Percentiles rank a stretch among this genome's conserved stretches.
These are phyloP conservation scores for Physcomitrium patens DNA, from an alignment of 225 moss, liverwort and hornwort genomes.

Conservation along the genomic window DNA sequence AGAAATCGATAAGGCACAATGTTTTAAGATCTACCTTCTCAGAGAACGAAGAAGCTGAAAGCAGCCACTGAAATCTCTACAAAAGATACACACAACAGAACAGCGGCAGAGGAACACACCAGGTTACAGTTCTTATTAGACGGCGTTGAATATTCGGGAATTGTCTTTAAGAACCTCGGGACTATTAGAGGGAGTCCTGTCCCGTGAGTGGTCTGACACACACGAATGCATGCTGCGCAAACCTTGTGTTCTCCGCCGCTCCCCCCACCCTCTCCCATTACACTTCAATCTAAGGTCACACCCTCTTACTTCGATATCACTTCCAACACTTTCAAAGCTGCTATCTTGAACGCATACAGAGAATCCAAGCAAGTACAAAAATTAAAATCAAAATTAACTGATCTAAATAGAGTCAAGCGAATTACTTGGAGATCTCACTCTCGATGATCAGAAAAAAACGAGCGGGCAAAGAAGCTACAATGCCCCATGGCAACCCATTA, in stretches of 20 bases:
- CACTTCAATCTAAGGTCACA: slow-evolving; percentile 8
- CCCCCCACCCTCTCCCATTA: slow-evolving; percentile 36
- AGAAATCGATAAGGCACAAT: not conserved
- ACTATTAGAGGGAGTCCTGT: slow-evolving; percentile 27
- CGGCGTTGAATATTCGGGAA: slow-evolving; percentile 36
- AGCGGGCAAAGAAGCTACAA: not conserved
- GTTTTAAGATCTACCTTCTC: not conserved
- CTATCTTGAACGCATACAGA: not conserved
- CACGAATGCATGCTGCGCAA: slow-evolving; percentile 39
- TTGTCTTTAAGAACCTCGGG: slow-evolving; percentile 41
- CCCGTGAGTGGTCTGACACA: slow-evolving; percentile 47
- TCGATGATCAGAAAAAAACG: not conserved
- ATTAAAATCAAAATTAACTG: not conserved
- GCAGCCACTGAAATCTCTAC: not conserved
- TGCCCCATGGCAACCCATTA: too few species aligned
- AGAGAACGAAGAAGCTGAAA: not conserved
- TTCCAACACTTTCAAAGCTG: not conserved
- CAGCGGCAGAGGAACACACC: slow-evolving; percentile 33
- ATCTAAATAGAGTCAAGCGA: not conserved
- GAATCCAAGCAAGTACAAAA: not conserved
- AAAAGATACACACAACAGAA: not conserved
- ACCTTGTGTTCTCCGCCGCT: slow-evolving; percentile 24
- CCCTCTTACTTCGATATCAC: slow-evolving; percentile 8
- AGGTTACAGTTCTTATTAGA: slow-evolving; percentile 24
- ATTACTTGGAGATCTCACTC: not conserved